Conservation (phyloP, 192 early-diverging fungal species). For the Pilaira anomala region DNA sequence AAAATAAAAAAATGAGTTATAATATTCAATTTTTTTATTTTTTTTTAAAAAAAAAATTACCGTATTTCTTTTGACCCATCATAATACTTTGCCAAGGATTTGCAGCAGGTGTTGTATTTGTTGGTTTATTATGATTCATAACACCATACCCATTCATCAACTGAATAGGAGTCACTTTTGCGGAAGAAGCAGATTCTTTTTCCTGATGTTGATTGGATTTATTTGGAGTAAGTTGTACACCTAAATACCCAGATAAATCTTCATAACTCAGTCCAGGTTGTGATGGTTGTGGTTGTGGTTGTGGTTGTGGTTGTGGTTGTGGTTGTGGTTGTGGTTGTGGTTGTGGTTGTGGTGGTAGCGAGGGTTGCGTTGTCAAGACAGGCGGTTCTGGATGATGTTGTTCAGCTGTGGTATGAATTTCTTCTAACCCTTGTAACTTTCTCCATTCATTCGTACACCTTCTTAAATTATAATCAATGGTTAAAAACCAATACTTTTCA, state of each 20-base stretch:
- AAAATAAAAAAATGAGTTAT: not conserved
- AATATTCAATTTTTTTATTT: not conserved
- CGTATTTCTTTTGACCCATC: conserved; percentile 11
- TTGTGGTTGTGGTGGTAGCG: too few relatives aligned
- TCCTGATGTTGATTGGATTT: conserved; percentile 1
- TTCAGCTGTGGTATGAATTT: not conserved
- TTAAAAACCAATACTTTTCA: conserved; percentile 35
- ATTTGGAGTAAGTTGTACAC: not conserved
- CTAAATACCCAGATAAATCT: conserved; percentile 4
- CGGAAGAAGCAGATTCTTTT: not conserved
- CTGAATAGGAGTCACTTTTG: not conserved
- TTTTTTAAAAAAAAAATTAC: not conserved
- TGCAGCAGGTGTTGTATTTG: not conserved
- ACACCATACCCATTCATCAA: not conserved
- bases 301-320: too few relatives aligned
- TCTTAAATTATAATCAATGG: conserved; percentile 25
- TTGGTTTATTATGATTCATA: not conserved
- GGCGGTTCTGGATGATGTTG: too few relatives aligned
- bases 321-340: too few relatives aligned
- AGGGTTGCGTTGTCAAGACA: too few relatives aligned
- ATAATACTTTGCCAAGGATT: conserved; percentile 3
- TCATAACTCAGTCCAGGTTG: not conserved
- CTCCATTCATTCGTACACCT: conserved; percentile 7
- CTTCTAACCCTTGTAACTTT: not conserved
- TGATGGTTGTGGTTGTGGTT: too few relatives aligned